Conservation (phyloP, 2,329 filamentous ascomycete genomes). For the Fusarium equiseti region DNA sequence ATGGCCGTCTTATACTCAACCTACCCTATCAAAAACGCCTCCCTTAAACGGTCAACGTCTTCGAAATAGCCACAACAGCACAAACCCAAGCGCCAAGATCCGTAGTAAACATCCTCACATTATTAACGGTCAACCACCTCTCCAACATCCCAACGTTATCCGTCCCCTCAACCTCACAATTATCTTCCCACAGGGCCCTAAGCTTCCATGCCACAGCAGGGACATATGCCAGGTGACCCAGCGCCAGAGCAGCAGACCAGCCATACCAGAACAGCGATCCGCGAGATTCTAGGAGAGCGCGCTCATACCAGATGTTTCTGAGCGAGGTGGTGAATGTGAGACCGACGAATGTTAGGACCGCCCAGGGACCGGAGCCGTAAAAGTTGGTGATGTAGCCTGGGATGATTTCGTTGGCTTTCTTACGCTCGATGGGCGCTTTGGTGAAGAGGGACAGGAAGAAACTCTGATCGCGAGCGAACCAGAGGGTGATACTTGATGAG, state of each 20-base stretch:
- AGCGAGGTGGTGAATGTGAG: constrained; percentile 51
- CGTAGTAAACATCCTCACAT: constrained; percentile 50
- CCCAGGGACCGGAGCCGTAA: constrained; percentile 53
- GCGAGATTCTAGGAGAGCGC: constrained; percentile 39
- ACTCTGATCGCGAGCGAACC: constrained; percentile 60
- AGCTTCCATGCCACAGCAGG: constrained; percentile 52
- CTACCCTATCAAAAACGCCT: neutral
- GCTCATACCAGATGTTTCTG: constrained; percentile 44
- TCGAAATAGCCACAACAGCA: constrained; percentile 49
- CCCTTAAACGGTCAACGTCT: constrained; percentile 36
- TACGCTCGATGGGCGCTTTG: constrained; percentile 43
- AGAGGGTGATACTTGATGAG: constrained; percentile 60
- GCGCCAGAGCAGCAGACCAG: constrained; percentile 48
- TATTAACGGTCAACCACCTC: constrained; percentile 51
- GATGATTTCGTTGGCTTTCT: constrained; percentile 53
- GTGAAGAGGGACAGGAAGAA: constrained; percentile 57
- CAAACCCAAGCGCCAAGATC: constrained; percentile 53
- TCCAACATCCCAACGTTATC: constrained; percentile 49
- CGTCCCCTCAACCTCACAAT: constrained; percentile 33
- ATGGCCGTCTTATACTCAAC: neutral
- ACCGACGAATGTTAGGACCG: constrained; percentile 52
- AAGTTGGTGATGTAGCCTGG: constrained; percentile 59
- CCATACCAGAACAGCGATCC: constrained; percentile 51
- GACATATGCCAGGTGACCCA: constrained; percentile 51
- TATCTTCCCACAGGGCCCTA: constrained; percentile 48